Evolutionary conservation across 2,329 filamentous ascomycete genomes (phyloP).

Genomic region (Cladorrhinum sp.): DNA sequence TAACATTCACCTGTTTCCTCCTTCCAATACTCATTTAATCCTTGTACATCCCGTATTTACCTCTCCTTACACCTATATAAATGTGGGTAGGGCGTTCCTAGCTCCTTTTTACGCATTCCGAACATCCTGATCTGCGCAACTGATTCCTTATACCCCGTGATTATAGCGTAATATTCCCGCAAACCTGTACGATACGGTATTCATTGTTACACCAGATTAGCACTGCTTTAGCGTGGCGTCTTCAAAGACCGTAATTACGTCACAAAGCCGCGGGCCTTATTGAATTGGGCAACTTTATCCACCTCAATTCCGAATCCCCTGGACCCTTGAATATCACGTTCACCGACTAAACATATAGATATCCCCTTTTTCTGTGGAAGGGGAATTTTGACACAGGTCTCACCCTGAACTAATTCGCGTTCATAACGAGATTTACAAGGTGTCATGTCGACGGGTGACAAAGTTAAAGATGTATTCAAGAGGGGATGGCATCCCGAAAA

Average conservation of each 20-base stretch:
- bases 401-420: neutral
- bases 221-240: neutral
- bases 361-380: neutral
- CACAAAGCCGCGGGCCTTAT: neutral
- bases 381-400: neutral
- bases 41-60: too few relatives aligned
- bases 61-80: too few relatives aligned
- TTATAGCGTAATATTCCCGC: too few relatives aligned
- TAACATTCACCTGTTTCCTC: too few relatives aligned
- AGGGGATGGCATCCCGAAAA: constrained; percentile 54
- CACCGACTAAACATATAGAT: neutral
- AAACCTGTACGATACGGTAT: neutral
- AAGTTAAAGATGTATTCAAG: constrained; percentile 45
- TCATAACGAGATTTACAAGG: neutral
- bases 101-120: too few relatives aligned
- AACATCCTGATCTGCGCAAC: too few relatives aligned
- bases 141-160: too few relatives aligned
- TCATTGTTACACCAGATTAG: neutral
- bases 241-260: neutral
- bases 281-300: neutral
- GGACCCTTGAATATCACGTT: neutral
- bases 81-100: too few relatives aligned
- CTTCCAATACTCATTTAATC: too few relatives aligned
- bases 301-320: neutral
- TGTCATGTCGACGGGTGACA: constrained; percentile 7